Percentiles rank a stretch among this genome's conserved stretches.
These are phyloP conservation scores for Filosporella fistucella DNA, from an alignment of 495 filamentous ascomycete genomes.

Conservation along the genomic window DNA sequence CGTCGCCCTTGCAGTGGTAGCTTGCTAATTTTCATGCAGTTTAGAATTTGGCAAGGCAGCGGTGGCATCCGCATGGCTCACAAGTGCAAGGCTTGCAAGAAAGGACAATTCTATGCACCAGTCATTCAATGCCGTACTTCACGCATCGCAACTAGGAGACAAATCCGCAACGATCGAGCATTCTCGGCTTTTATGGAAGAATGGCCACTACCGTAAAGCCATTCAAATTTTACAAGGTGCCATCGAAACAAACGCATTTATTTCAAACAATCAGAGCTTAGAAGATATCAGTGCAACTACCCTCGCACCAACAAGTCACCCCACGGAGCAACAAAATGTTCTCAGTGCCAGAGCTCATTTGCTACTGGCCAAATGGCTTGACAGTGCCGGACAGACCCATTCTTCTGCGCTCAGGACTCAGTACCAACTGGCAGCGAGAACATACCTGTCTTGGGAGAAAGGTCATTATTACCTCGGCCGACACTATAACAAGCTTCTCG, in stretches of 20 bases:
- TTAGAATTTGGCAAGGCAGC: constrained; percentile 54
- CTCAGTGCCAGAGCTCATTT: constrained; percentile 67
- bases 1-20: constrained; percentile 12
- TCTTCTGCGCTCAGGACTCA: constrained; percentile 68
- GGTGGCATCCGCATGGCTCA: constrained; percentile 80
- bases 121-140: constrained; percentile 88
- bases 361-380: constrained; percentile 93
- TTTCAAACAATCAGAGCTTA: constrained; percentile 30
- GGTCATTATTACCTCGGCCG: constrained; percentile 95
- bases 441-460: constrained; percentile 79
- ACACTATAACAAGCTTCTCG: constrained; percentile 94
- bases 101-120: constrained; percentile 78
- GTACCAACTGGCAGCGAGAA: constrained; percentile 68
- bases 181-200: constrained; percentile 87
- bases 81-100: constrained; percentile 77
- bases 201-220: constrained; percentile 89
- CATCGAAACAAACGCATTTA: constrained; percentile 69
- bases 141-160: constrained; percentile 80
- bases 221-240: constrained; percentile 85
- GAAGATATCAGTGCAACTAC: too few species aligned
- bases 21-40: constrained; percentile 24
- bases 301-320: constrained; percentile 24
- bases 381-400: constrained; percentile 85
- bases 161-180: constrained; percentile 88
- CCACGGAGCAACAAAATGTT: constrained; percentile 46